phyloP scores from a whole-genome alignment of 495 filamentous ascomycete genomes.

The Aspergillus coremiiformis region DNA sequence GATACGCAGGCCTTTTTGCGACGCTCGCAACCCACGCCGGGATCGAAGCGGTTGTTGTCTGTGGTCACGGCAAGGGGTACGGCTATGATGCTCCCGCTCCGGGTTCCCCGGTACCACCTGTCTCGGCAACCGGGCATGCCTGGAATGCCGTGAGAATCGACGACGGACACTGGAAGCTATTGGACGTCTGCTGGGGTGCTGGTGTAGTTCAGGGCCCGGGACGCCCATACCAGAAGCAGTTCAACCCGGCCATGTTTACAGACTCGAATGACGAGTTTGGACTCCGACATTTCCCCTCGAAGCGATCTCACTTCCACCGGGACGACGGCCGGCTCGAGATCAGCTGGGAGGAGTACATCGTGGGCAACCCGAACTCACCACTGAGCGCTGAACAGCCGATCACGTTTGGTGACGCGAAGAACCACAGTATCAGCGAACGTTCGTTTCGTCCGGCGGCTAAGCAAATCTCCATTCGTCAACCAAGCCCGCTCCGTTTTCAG shows the following conservation, averaged over 20 bases:
- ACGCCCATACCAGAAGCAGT: constrained; percentile 55
- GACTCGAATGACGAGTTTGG: constrained; percentile 79
- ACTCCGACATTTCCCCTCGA: constrained; percentile 63
- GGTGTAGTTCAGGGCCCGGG: constrained; percentile 48
- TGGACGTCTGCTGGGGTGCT: constrained; percentile 91
- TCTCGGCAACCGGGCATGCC: constrained; percentile 56
- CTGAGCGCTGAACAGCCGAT: constrained; percentile 38
- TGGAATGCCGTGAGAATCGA: constrained; percentile 93
- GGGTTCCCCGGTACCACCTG: constrained; percentile 52
- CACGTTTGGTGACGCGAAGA: constrained; percentile 45
- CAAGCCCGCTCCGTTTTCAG: constrained; percentile 60
- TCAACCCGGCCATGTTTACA: constrained; percentile 65
- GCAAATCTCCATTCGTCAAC: constrained; percentile 47
- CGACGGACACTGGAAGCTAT: constrained; percentile 78
- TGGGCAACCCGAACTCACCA: constrained; percentile 41
- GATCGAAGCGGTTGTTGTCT: constrained; percentile 59
- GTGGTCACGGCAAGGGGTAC: constrained; percentile 83
- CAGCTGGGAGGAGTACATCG: constrained; percentile 74
- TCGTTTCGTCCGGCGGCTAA: constrained; percentile 54
- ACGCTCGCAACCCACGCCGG: constrained; percentile 67
- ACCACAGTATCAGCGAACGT: constrained; percentile 56
- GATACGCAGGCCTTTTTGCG: constrained; percentile 79
- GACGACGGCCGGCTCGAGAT: constrained; percentile 47
- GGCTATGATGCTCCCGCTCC: constrained; percentile 52
- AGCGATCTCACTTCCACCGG: constrained; percentile 63